Evolutionary conservation across 768 basidiomycete species (phyloP).

Genomic region (Podaxis sp.): DNA sequence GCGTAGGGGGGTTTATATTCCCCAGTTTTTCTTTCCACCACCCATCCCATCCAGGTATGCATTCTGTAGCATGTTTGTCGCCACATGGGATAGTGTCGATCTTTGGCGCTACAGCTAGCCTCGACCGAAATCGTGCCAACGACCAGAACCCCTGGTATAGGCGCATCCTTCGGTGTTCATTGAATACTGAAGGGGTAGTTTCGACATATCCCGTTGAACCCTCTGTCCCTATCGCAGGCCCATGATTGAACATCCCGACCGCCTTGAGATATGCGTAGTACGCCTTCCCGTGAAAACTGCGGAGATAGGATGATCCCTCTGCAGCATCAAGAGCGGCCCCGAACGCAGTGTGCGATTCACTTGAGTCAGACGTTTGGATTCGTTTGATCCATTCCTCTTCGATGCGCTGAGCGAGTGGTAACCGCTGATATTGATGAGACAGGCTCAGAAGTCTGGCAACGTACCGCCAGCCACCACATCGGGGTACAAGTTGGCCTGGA

Average conservation of each 20-base stretch:
- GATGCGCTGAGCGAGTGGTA: background rate
- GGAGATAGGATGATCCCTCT: background rate
- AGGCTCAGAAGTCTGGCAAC: background rate
- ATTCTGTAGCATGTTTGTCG: background rate
- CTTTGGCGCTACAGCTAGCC: background rate
- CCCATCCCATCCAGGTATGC: background rate
- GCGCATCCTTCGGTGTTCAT: background rate
- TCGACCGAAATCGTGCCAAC: background rate
- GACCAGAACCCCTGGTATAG: background rate
- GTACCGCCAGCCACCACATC: background rate
- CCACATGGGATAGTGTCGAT: background rate
- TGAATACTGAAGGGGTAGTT: background rate
- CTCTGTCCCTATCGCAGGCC: background rate
- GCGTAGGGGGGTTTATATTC: background rate
- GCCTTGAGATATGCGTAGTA: background rate
- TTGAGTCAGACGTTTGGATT: background rate
- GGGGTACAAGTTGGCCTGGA: background rate
- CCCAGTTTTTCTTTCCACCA: background rate
- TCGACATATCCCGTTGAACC: background rate
- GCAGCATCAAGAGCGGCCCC: background rate
- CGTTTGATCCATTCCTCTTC: background rate
- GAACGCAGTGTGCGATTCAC: background rate
- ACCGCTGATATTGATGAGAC: background rate
- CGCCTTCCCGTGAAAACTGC: background rate
- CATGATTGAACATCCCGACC: background rate